Evolutionary conservation across 2,329 filamentous ascomycete species (phyloP), one percentile per base, ranked within the genome.

Genomic region (Colletotrichum sp.): DNA sequence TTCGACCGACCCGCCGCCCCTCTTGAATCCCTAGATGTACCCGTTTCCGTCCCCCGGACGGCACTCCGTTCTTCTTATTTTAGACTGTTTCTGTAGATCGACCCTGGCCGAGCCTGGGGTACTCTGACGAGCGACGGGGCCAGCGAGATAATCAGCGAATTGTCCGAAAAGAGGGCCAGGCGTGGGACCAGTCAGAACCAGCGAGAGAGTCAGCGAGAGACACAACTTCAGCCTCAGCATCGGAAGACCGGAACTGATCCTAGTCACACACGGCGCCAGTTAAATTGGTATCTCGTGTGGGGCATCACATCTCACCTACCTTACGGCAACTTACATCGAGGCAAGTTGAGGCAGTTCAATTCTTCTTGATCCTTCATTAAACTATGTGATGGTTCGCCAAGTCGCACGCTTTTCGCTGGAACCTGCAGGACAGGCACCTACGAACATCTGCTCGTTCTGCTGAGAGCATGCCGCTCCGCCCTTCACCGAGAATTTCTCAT

Each of bases 371-470:
- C n/a, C 12, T 52, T 52, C 44, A 52, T 52, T 0, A 52, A 52
- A 21, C n/a, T 52, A 0, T 13, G 4, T 13, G 0, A 2, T 52
- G n/a, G n/a, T 2, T 52, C n/a, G n/a, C n/a, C 44, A 21, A 5
- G n/a, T 52, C 2, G 10, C n/a, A 21, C 4, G 0, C 0, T 52
- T 52, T 1, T 52, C n/a, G 12, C 44, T 21, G 44, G 0, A 3
- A 52, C 10, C 16, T 21, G 3, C 44, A 24, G n/a, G 2, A 52
- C 10, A 52, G 12, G 12, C n/a, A 18, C 44, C 1, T 52, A 8
- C n/a, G 8, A 13, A 13, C 44, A 6, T 1, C 12, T 13, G 39
- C 9, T 49, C 39, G 2, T 49, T 49, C 39, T 49, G 5, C 39
- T 4, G 39, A 44, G 18, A 44, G 18, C 18, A 21, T 49, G 18